A percentile compares a stretch with the other conserved stretches of the same genome.
Conservation (phyloP, 257 asterid species). For the Ajuga chamaepitys region DNA sequence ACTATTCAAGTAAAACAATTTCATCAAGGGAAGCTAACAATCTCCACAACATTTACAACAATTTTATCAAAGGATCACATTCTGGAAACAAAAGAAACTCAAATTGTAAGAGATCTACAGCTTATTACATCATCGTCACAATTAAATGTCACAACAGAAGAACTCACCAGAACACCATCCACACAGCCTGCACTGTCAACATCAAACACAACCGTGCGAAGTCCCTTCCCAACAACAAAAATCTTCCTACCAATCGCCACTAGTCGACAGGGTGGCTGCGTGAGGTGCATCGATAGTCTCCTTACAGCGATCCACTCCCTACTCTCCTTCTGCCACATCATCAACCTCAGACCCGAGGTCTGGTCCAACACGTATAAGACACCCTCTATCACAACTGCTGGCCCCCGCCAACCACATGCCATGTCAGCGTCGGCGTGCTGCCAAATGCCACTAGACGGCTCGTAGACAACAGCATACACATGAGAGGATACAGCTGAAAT, state of each 20-base stretch:
- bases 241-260: slow-evolving; percentile 54
- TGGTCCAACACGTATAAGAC: slow-evolving; percentile 58
- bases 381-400: slow-evolving; percentile 49
- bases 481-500: slow-evolving; percentile 27
- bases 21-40: too few species aligned
- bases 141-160: slow-evolving; percentile 30
- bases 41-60: too few species aligned
- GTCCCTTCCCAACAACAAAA: slow-evolving; percentile 65
- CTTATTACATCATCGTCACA: slow-evolving; percentile 49
- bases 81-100: slow-evolving; percentile 11
- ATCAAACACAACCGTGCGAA: slow-evolving; percentile 47
- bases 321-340: slow-evolving; percentile 56
- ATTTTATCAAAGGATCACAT: neutral
- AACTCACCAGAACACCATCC: slow-evolving; percentile 39
- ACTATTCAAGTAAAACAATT: too few species aligned
- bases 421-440: slow-evolving; percentile 47
- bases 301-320: slow-evolving; percentile 48
- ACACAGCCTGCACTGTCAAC: slow-evolving; percentile 32
- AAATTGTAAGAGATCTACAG: slow-evolving; percentile 52
- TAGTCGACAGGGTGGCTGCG: slow-evolving; percentile 53
- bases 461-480: slow-evolving; percentile 39
- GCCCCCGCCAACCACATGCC: slow-evolving; percentile 66
- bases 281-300: slow-evolving; percentile 40
- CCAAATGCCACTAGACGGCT: slow-evolving; percentile 48
- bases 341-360: slow-evolving; percentile 53